phyloP scores from a whole-genome alignment of 352 stramenopile genomes.

The Phytophthora megakarya region DNA sequence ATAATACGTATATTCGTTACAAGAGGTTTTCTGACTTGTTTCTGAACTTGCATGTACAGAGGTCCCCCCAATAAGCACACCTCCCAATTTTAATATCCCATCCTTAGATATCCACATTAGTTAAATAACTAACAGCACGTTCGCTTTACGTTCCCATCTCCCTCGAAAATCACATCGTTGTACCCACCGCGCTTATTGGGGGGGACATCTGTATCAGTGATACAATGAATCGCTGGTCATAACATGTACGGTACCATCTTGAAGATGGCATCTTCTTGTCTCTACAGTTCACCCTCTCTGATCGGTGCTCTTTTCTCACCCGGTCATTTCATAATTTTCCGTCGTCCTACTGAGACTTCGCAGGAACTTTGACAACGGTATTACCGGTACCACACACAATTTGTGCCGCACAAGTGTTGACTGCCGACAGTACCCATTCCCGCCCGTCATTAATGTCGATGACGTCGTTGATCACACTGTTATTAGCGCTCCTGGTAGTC shows the following conservation, averaged over 20 bases:
- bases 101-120: no score
- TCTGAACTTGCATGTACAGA: conserved; percentile 13
- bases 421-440: not conserved
- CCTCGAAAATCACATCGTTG: no score
- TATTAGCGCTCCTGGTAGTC: conserved; percentile 19
- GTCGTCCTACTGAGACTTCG: no score
- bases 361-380: no score
- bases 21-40: conserved; percentile 18
- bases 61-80: no score
- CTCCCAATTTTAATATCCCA: no score
- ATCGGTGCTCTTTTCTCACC: conserved; percentile 29
- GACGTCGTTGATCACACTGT: conserved; percentile 14
- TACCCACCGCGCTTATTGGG: no score
- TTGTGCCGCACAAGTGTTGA: not conserved
- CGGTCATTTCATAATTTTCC: conserved; percentile 17
- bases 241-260: no score
- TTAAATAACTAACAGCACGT: no score
- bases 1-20: conserved; percentile 4
- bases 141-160: no score
- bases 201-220: no score
- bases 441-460: conserved; percentile 11
- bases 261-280: no score
- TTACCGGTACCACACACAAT: not conserved
- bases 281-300: conserved; percentile 29
- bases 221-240: conserved; percentile 18